These are phyloP conservation scores for Phytophthora pisi DNA, from an alignment of 352 stramenopile species.

Conservation along the genomic window DNA sequence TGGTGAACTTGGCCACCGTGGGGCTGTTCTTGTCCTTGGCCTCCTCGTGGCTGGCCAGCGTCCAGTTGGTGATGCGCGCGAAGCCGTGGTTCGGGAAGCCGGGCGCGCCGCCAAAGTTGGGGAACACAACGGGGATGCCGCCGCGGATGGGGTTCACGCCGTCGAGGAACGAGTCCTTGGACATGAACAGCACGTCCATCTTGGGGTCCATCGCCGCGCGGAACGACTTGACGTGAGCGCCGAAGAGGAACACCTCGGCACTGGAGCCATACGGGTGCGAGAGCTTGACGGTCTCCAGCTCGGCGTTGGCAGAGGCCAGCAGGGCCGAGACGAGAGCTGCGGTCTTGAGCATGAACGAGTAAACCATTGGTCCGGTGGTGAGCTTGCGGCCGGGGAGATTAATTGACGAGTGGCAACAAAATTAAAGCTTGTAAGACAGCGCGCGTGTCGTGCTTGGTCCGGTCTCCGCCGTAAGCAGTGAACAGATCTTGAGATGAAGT, in stretches of 20 bases:
- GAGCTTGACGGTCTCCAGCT: constrained; percentile 56
- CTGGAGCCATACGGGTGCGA: constrained; percentile 65
- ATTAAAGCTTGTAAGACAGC: not conserved
- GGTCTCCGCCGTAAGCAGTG: not conserved
- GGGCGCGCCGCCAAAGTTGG: constrained; percentile 75
- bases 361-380: constrained; percentile 18
- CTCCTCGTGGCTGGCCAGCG: constrained; percentile 18
- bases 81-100: constrained; percentile 88
- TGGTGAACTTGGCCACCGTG: constrained; percentile 42
- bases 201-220: constrained; percentile 32
- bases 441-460: not conserved
- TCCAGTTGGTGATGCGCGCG: constrained; percentile 63
- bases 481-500: constrained; percentile 25
- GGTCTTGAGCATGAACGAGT: constrained; percentile 27
- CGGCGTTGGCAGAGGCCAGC: constrained; percentile 29
- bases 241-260: constrained; percentile 71
- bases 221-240: constrained; percentile 80
- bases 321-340: constrained; percentile 21
- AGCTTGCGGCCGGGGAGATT: constrained; percentile 8
- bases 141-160: constrained; percentile 87
- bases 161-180: constrained; percentile 75
- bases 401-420: constrained; percentile 10
- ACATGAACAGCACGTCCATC: constrained; percentile 84
- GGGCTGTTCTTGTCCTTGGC: constrained; percentile 21
- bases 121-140: constrained; percentile 92